These are phyloP conservation scores for Rhytidhysteron rufulum DNA, from an alignment of 2,329 filamentous ascomycete species.

Conservation along the genomic window DNA sequence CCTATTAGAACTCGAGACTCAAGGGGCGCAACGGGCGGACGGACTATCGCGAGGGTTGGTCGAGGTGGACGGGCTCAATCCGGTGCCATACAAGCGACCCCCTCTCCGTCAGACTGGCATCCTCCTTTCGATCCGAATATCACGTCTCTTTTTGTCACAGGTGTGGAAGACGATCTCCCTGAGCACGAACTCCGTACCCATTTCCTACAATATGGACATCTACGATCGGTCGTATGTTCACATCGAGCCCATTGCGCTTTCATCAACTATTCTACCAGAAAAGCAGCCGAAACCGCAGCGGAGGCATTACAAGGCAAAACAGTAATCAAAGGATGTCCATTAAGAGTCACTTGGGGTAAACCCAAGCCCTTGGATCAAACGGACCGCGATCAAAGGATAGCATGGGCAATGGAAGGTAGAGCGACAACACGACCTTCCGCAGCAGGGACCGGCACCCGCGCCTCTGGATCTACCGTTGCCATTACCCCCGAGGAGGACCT, in stretches of 20 bases:
- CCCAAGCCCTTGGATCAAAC: conserved; percentile 89
- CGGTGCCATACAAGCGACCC: conserved; percentile 68
- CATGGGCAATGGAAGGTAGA: conserved; percentile 76
- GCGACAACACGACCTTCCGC: conserved; percentile 20
- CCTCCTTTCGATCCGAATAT: conserved; percentile 82
- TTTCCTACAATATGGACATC: conserved; percentile 83
- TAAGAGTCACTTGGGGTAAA: conserved; percentile 88
- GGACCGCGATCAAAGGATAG: conserved; percentile 77
- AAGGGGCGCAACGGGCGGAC: conserved; percentile 29
- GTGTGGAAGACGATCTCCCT: conserved; percentile 91
- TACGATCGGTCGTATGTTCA: conserved; percentile 90
- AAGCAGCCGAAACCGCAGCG: conserved; percentile 81
- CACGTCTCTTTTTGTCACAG: conserved; percentile 90
- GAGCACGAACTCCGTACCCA: conserved; percentile 88
- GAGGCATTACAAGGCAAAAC: conserved; percentile 81
- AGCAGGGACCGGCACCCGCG: conserved; percentile 18
- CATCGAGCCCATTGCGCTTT: conserved; percentile 98
- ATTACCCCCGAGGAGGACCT: conserved; percentile 40
- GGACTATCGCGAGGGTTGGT: conserved; percentile 46
- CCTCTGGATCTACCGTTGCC: conserved; percentile 38
- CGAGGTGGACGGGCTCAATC: conserved; percentile 56
- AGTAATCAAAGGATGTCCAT: conserved; percentile 83
- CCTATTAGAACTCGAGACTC: conserved; percentile 73
- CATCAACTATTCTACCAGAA: conserved; percentile 84
- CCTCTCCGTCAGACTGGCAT: conserved; percentile 77